Evolutionary conservation across 306 rosid species (phyloP).

Genomic region (Clitoria ternatea): DNA sequence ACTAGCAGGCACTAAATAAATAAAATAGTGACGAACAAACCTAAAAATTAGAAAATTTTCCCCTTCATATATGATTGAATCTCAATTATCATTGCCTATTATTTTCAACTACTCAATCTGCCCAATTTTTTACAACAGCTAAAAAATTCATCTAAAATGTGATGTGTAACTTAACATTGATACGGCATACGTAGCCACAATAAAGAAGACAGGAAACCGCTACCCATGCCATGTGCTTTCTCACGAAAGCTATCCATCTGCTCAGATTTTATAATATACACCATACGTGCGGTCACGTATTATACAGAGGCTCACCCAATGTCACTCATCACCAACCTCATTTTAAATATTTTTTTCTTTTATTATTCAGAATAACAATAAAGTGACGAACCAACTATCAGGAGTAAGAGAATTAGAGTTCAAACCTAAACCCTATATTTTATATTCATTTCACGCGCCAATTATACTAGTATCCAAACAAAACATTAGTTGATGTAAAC

Average conservation of each 20-base stretch:
- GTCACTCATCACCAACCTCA: conserved; percentile 22
- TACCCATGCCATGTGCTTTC: conserved; percentile 35
- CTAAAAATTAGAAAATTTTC: not conserved
- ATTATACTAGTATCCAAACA: too few relatives aligned
- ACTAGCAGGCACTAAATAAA: not conserved
- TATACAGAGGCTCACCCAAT: conserved; percentile 7
- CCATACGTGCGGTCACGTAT: conserved; percentile 32
- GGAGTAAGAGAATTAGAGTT: too few relatives aligned
- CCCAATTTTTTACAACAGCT: conserved; percentile 2
- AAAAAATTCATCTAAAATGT: conserved; percentile 17
- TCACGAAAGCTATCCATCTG: conserved; percentile 1
- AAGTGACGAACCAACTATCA: not conserved
- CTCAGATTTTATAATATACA: not conserved
- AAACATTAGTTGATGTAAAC: too few relatives aligned
- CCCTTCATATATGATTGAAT: not conserved
- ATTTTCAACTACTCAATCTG: conserved; percentile 21
- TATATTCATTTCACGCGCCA: too few relatives aligned
- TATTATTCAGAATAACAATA: too few relatives aligned
- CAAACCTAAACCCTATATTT: too few relatives aligned
- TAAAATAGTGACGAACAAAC: not conserved
- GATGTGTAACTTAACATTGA: conserved; percentile 13
- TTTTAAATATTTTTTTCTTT: not conserved
- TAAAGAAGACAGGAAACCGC: not conserved
- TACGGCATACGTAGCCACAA: not conserved
- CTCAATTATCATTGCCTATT: not conserved